Evolutionary conservation across 2,329 filamentous ascomycete genomes (phyloP), one percentile per base, ranked within the genome.

Genomic region (Apiospora pterosperma): DNA sequence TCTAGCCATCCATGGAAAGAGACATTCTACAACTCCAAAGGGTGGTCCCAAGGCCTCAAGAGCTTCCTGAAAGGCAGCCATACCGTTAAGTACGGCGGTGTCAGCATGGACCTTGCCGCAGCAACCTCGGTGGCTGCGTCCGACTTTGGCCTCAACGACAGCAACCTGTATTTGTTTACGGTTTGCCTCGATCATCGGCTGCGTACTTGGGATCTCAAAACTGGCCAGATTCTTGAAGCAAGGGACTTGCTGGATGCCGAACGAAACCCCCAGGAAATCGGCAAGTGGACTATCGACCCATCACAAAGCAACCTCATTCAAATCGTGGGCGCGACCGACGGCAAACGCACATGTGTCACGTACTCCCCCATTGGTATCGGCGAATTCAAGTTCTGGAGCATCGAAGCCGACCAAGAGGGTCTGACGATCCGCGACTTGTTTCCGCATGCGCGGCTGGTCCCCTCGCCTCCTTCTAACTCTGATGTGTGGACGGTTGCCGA

Each of bases 341-440:
- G 86, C 19, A 81, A 81, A 63, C 80, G 84, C 42, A 75, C 87
- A 16, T 86, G 95, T 62, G 88, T 92, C 41, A 95, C 93, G 10
- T 97, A 93, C 76, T 97, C 94, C 12, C 95, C 96, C 0, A 88
- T 96, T 68, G 91, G 93, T 36, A 87, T 89, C 44, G 92, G 96
- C 39, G 90, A 95, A 74, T 98, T 99, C 84, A 98, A 97, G 76
- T 94, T 99, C 74, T 99, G 94, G 92, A 84, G 81, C 68, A 78
- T 88, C n/a, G 86, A 87, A 62, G 86, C 91, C 21, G 86, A 89
- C 69, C 85, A 85, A 70, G 83, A 90, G 71, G 82, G 80, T 2
- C 76, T 93, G 23, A 83, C 88, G 10, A 82, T 96, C 16, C 85
- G 88, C 67, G 92, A 96, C 70, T 80, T 92, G 25, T 93, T 92